A percentile compares a stretch with the other conserved stretches of the same genome.
Evolutionary conservation across 176 grass and related monocot species (phyloP).

Genomic region (Oryza nivara): DNA sequence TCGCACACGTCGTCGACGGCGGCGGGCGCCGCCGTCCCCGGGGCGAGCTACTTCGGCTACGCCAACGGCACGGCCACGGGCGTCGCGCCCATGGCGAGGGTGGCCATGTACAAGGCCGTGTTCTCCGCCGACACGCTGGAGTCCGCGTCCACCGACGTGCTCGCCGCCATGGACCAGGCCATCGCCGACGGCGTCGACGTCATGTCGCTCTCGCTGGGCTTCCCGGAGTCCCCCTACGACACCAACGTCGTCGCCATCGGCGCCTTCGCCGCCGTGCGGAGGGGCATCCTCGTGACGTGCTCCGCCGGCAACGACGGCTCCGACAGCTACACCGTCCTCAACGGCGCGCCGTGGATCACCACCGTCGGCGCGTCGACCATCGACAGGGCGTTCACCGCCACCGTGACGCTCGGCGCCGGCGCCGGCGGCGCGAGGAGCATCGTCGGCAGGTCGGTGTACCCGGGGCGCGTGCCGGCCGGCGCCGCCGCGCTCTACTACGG

Average conservation of each 20-base stretch:
- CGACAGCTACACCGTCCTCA: constrained; percentile 50
- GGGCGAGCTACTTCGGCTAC: constrained; percentile 51
- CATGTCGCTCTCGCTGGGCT: constrained; percentile 64
- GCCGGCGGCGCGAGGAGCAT: constrained; percentile 23
- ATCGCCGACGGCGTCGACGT: constrained; percentile 65
- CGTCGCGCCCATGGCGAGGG: constrained; percentile 54
- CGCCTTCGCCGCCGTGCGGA: constrained; percentile 56
- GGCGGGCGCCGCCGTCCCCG: constrained; percentile 42
- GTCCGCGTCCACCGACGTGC: constrained; percentile 64
- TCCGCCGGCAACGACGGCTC: constrained; percentile 67
- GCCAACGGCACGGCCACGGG: constrained; percentile 62
- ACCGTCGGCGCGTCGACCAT: constrained; percentile 67
- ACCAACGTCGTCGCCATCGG: constrained; percentile 65
- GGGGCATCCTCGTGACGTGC: constrained; percentile 58
- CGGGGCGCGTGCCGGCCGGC: background rate
- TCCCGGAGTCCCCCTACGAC: constrained; percentile 54
- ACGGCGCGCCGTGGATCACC: constrained; percentile 71
- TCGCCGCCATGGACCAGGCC: constrained; percentile 61
- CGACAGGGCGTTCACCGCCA: constrained; percentile 62
- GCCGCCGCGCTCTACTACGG: constrained; percentile 53
- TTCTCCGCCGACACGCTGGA: constrained; percentile 42
- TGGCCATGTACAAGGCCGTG: constrained; percentile 71
- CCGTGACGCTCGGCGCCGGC: constrained; percentile 51
- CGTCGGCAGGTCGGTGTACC: constrained; percentile 63
- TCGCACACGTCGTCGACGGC: constrained; percentile 78